phyloP scores from a whole-genome alignment of 257 asterid genomes.

The Scutellaria galericulata region DNA sequence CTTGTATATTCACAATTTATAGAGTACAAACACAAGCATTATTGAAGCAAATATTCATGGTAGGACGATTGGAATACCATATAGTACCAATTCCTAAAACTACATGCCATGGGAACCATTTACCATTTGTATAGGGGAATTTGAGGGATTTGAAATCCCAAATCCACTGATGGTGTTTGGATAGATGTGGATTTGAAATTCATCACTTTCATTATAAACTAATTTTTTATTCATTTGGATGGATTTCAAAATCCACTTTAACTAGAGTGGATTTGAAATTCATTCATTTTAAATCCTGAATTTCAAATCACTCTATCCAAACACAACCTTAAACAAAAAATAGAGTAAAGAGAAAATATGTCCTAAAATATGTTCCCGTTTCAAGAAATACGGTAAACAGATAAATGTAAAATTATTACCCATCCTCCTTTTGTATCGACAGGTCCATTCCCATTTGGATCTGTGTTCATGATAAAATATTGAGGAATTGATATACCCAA shows the following conservation, averaged over 20 bases:
- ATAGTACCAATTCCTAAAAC: neutral
- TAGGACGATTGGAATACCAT: neutral
- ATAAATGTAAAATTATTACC: conserved; percentile 54
- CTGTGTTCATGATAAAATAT: conserved; percentile 72
- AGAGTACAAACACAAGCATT: neutral
- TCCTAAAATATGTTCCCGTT: neutral
- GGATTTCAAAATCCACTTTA: too few relatives aligned
- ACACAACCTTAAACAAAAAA: too few relatives aligned
- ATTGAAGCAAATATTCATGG: neutral
- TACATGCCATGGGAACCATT: neutral
- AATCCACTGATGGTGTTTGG: too few relatives aligned
- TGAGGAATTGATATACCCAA: conserved; percentile 89
- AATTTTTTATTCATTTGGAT: too few relatives aligned
- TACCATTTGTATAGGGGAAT: too few relatives aligned
- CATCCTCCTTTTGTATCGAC: conserved; percentile 61
- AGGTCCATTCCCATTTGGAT: conserved; percentile 38
- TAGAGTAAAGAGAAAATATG: neutral
- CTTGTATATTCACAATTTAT: neutral
- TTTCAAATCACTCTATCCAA: too few relatives aligned
- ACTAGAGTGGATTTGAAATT: too few relatives aligned
- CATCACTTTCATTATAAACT: too few relatives aligned
- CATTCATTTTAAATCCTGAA: too few relatives aligned
- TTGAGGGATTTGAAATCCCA: too few relatives aligned
- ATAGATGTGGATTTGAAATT: too few relatives aligned
- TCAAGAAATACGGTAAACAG: conserved; percentile 2